Conservation (phyloP, 345 rosid genomes). For the Capsella bursapastoris region DNA sequence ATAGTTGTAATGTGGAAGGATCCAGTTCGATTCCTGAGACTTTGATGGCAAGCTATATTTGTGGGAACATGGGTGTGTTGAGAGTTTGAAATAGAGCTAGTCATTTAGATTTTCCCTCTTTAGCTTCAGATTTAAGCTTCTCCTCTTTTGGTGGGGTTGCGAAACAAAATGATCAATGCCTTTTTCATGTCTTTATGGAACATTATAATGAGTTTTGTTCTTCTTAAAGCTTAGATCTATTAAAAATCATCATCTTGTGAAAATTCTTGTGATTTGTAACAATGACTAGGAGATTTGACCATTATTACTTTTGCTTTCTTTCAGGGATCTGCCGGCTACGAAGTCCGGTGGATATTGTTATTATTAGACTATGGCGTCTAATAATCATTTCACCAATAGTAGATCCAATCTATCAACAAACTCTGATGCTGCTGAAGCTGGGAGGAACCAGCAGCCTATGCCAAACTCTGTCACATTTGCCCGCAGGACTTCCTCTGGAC, state of each 20-base stretch:
- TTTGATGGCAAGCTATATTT: not conserved
- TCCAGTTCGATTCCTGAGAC: constrained; percentile 3
- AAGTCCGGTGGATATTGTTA: constrained; percentile 41
- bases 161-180: constrained; percentile 18
- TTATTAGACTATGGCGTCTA: constrained; percentile 67
- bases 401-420: constrained; percentile 65
- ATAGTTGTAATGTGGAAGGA: not conserved
- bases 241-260: constrained; percentile 10
- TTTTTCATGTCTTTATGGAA: constrained; percentile 3
- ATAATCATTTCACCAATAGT: constrained; percentile 67
- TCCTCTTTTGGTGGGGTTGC: constrained; percentile 30
- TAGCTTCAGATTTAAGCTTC: constrained; percentile 26
- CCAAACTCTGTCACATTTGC: constrained; percentile 82
- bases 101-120: not conserved
- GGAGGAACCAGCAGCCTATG: constrained; percentile 55
- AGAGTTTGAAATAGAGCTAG: constrained; percentile 11
- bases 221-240: constrained; percentile 27
- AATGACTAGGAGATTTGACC: constrained; percentile 29
- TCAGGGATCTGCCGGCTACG: constrained; percentile 54
- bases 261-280: constrained; percentile 8
- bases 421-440: constrained; percentile 74
- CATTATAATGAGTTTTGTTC: not conserved
- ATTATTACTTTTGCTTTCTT: constrained; percentile 18
- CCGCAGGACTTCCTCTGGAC: constrained; percentile 86
- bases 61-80: not conserved